phyloP scores from a whole-genome alignment of 805 yeast species.

The Schizosaccharomyces cryophilus region DNA sequence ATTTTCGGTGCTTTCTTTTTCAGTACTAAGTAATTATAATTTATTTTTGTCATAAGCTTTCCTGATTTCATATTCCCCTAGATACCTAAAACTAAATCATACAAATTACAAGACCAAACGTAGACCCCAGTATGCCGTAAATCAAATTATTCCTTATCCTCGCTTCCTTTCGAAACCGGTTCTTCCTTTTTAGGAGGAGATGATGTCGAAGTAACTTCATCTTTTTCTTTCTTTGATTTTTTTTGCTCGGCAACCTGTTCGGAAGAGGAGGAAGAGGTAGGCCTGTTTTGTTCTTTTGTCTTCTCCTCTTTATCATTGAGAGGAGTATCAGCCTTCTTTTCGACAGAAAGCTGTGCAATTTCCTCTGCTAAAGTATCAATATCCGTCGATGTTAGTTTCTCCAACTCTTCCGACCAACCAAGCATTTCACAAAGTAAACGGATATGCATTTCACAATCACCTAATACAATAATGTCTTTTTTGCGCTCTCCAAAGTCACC shows the following conservation, averaged over 20 bases:
- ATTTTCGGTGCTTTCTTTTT: no score
- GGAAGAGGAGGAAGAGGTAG: not conserved
- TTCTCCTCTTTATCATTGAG: not conserved
- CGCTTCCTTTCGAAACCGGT: no score
- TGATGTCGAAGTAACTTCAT: no score
- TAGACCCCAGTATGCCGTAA: no score
- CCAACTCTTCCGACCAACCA: conserved; percentile 29
- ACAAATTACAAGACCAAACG: no score
- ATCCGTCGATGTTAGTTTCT: not conserved
- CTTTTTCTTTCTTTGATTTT: no score
- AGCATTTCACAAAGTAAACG: conserved; percentile 25
- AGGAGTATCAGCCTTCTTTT: not conserved
- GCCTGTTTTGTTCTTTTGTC: not conserved
- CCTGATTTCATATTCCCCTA: no score
- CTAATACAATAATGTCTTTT: conserved; percentile 34
- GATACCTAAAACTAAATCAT: no score
- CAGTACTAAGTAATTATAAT: no score
- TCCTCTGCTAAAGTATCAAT: not conserved
- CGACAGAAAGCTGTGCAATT: not conserved
- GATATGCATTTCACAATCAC: conserved; percentile 45
- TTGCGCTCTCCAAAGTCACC: conserved; percentile 40
- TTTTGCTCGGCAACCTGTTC: not conserved
- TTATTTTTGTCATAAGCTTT: no score
- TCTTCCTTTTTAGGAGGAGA: no score
- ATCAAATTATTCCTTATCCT: no score